A percentile compares a stretch with the other conserved stretches of the same genome.
phyloP scores from a whole-genome alignment of 2,329 filamentous ascomycete genomes.

The Fusarium irregulare region DNA sequence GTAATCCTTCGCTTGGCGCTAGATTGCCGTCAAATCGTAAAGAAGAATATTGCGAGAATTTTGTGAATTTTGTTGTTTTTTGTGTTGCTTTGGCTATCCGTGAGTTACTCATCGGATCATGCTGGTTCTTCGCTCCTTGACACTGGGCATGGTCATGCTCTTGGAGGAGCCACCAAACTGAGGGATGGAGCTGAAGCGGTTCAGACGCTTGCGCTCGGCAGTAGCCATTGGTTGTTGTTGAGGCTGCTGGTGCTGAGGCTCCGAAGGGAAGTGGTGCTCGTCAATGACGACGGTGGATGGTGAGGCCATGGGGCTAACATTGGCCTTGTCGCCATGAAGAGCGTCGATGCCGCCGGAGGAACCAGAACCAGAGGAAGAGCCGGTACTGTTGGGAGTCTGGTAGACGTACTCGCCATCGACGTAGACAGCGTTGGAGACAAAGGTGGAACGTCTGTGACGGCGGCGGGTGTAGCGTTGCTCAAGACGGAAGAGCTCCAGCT shows the following conservation, averaged over 20 bases:
- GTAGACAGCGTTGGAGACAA: slow-evolving; percentile 89
- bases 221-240: slow-evolving; percentile 28
- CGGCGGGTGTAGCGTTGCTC: slow-evolving; percentile 95
- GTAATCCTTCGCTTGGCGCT: slow-evolving; percentile 30
- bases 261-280: slow-evolving; percentile 36
- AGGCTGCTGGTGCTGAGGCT: slow-evolving; percentile 25
- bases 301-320: slow-evolving; percentile 34
- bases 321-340: slow-evolving; percentile 51
- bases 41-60: slow-evolving; percentile 28
- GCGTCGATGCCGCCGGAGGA: slow-evolving; percentile 55
- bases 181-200: slow-evolving; percentile 67
- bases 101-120: slow-evolving; percentile 50
- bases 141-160: slow-evolving; percentile 50
- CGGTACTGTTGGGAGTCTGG: slow-evolving; percentile 70
- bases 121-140: slow-evolving; percentile 57
- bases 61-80: slow-evolving; percentile 29
- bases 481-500: slow-evolving; percentile 91
- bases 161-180: slow-evolving; percentile 59
- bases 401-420: slow-evolving; percentile 97
- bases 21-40: slow-evolving; percentile 44
- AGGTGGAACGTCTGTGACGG: slow-evolving; percentile 86
- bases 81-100: slow-evolving; percentile 20
- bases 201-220: slow-evolving; percentile 60
- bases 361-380: slow-evolving; percentile 64
- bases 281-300: slow-evolving; percentile 45